phyloP scores from a whole-genome alignment of 2,329 filamentous ascomycete species.

The Teratosphaeria zuluensis region DNA sequence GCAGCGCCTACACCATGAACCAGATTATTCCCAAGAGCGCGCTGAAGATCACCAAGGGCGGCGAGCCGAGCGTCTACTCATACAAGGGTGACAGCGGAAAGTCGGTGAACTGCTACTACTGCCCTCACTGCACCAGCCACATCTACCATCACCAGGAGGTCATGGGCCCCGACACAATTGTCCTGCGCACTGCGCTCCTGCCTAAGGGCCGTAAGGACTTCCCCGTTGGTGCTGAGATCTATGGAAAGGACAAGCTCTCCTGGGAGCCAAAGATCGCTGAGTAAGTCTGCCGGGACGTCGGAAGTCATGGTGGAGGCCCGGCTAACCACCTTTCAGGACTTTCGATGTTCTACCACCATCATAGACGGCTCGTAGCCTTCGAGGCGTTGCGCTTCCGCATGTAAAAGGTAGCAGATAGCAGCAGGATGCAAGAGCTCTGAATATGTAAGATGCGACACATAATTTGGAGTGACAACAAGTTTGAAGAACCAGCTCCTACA shows the following conservation, averaged over 20 bases:
- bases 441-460: not conserved
- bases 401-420: not conserved
- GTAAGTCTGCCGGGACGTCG: not conserved
- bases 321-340: conserved; percentile 18
- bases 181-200: conserved; percentile 43
- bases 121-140: conserved; percentile 46
- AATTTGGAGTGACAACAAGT: not conserved
- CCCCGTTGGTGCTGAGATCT: conserved; percentile 45
- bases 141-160: conserved; percentile 48
- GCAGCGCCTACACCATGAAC: conserved; percentile 44
- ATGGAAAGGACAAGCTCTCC: conserved; percentile 40
- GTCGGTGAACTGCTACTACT: conserved; percentile 48
- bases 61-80: conserved; percentile 40
- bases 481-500: not conserved
- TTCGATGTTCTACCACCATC: conserved; percentile 36
- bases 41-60: conserved; percentile 45
- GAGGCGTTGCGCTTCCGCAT: not conserved
- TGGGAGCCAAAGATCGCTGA: conserved; percentile 45
- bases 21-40: conserved; percentile 42
- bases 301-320: not conserved
- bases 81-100: conserved; percentile 48
- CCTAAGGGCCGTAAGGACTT: conserved; percentile 38
- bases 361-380: conserved; percentile 11
- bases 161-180: conserved; percentile 41
- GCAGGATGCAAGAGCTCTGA: not conserved